Percentiles rank a stretch among this genome's conserved stretches.
Conservation (phyloP, 768 basidiomycete genomes). For the Auricularia sp. region DNA sequence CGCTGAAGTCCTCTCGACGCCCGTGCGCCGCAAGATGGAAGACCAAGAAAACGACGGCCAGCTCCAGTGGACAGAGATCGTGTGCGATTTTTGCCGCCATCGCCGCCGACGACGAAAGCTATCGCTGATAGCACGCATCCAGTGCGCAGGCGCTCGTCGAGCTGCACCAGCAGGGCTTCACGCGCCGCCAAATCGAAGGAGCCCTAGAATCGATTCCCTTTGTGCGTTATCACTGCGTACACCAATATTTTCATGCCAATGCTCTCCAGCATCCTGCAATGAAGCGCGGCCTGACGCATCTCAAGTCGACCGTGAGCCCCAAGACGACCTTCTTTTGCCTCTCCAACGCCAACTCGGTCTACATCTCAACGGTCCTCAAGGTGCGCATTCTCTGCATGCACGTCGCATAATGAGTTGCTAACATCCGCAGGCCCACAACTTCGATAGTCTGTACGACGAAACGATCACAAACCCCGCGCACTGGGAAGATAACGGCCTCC, state of each 20-base stretch:
- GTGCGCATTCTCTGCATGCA: conserved; percentile 27
- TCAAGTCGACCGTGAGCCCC: conserved; percentile 58
- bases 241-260: neutral
- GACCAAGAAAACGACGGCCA: conserved; percentile 35
- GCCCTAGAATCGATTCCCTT: conserved; percentile 79
- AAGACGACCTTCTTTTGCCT: conserved; percentile 77
- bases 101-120: neutral
- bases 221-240: conserved; percentile 34
- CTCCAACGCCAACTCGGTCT: conserved; percentile 89
- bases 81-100: conserved; percentile 45
- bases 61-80: conserved; percentile 88
- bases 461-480: conserved; percentile 89
- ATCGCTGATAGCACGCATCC: neutral
- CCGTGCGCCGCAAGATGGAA: conserved; percentile 76
- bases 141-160: conserved; percentile 62
- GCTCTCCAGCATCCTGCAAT: conserved; percentile 83
- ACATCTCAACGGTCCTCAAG: conserved; percentile 83
- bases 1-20: conserved; percentile 77
- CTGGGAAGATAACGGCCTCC: conserved; percentile 61
- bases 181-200: conserved; percentile 62
- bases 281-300: conserved; percentile 72
- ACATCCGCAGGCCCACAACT: conserved; percentile 55
- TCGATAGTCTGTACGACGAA: conserved; percentile 64
- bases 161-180: conserved; percentile 59
- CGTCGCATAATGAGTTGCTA: neutral